These are phyloP conservation scores for Neonectria neomacrospora DNA, from an alignment of 2,329 filamentous ascomycete species.

Conservation along the genomic window DNA sequence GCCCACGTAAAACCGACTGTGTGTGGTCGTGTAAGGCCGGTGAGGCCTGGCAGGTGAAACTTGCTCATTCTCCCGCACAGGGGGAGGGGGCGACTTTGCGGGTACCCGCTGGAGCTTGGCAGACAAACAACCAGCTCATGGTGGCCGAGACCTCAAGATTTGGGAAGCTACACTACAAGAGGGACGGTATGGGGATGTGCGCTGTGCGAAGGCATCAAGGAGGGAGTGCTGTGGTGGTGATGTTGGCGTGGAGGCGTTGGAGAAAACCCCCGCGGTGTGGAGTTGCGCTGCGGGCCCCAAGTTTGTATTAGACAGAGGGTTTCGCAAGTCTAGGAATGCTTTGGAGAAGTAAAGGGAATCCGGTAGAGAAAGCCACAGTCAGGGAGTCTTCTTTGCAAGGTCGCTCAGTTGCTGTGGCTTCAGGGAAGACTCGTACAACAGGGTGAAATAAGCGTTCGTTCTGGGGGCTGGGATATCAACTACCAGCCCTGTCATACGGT, in stretches of 20 bases:
- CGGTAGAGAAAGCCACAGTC: too few relatives aligned
- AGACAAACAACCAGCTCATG: neutral
- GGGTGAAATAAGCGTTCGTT: neutral
- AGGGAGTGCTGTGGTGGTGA: neutral
- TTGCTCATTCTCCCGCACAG: constrained; percentile 50
- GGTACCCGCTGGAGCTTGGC: constrained; percentile 3
- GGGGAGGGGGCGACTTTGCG: neutral
- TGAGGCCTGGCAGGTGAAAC: constrained; percentile 36
- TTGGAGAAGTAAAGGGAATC: neutral
- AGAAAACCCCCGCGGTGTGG: neutral
- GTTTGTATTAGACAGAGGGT: neutral
- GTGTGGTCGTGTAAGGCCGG: constrained; percentile 3
- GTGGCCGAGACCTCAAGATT: neutral
- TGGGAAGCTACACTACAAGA: neutral
- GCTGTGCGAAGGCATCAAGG: neutral
- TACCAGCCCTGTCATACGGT: too few relatives aligned
- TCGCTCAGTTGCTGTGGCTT: neutral
- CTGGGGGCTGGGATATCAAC: neutral
- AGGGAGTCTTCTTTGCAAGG: neutral
- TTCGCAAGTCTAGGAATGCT: neutral
- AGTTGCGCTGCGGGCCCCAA: neutral
- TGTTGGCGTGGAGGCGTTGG: neutral
- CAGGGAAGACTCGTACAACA: neutral
- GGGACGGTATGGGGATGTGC: neutral
- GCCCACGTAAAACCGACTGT: neutral